Percentiles rank a stretch among this genome's conserved stretches.
phyloP scores from a whole-genome alignment of 1,139 yeast genomes.

The Suhomyces terraborum region DNA sequence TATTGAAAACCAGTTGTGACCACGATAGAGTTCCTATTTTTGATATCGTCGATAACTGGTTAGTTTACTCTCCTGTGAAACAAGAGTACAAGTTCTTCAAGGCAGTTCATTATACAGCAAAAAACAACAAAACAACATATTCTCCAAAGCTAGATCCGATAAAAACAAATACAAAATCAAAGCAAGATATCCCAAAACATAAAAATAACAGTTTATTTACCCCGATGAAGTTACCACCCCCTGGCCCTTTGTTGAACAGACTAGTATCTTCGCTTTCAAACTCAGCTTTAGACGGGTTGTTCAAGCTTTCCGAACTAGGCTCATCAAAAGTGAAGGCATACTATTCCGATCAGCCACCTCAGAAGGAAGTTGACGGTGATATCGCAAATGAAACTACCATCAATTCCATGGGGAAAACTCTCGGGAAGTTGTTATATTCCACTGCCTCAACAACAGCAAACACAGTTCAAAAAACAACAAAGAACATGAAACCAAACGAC shows the following conservation, averaged over 20 bases:
- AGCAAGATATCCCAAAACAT: not conserved
- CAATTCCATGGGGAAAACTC: conserved; percentile 34
- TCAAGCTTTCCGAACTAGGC: conserved; percentile 51
- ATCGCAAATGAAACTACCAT: conserved; percentile 21
- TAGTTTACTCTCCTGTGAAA: conserved; percentile 50
- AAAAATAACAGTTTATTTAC: conserved; percentile 29
- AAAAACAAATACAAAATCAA: conserved; percentile 4
- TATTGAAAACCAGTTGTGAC: conserved; percentile 38
- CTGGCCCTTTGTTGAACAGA: conserved; percentile 47
- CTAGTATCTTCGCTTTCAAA: conserved; percentile 52
- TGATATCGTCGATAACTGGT: conserved; percentile 54
- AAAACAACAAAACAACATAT: conserved; percentile 12
- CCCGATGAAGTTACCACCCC: conserved; percentile 49
- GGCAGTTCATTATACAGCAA: conserved; percentile 19
- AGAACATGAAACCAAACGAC: conserved; percentile 27
- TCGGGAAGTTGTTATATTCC: conserved; percentile 33
- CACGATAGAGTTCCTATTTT: conserved; percentile 44
- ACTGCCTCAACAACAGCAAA: conserved; percentile 39
- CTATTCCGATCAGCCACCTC: conserved; percentile 26
- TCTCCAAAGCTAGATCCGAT: conserved; percentile 16
- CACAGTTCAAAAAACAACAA: conserved; percentile 33
- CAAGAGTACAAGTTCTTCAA: conserved; percentile 36
- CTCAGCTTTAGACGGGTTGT: conserved; percentile 56
- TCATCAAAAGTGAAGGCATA: conserved; percentile 45
- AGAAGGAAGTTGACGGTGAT: conserved; percentile 8